Conservation (phyloP, 2,329 filamentous ascomycete species). For the Ramichloridium luteum region DNA sequence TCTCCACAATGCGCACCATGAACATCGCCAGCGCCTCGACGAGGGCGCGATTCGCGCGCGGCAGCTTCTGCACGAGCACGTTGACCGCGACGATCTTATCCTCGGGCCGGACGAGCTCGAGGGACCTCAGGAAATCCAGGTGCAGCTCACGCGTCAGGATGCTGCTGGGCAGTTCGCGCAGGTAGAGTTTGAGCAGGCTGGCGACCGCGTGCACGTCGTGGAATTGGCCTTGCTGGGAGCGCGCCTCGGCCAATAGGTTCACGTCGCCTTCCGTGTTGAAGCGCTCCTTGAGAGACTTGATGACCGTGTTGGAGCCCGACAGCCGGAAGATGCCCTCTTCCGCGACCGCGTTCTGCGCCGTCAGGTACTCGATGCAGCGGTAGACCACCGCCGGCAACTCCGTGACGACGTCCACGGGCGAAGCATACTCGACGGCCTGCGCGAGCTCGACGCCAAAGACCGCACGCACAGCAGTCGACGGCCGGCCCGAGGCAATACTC, state of each 20-base stretch:
- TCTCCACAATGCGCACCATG: constrained; percentile 83
- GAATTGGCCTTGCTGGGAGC: no score
- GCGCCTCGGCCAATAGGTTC: constrained; percentile 63
- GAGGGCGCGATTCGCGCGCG: constrained; percentile 66
- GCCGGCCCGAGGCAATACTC: constrained; percentile 15
- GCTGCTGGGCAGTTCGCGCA: constrained; percentile 81
- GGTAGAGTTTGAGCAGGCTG: constrained; percentile 83
- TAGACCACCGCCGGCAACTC: constrained; percentile 87
- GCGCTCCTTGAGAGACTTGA: constrained; percentile 78
- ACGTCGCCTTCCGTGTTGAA: constrained; percentile 92
- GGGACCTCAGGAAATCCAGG: constrained; percentile 61
- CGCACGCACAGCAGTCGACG: constrained; percentile 23
- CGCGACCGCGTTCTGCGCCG: constrained; percentile 62
- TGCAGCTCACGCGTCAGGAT: constrained; percentile 87
- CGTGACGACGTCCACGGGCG: constrained; percentile 58
- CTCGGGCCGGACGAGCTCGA: constrained; percentile 58
- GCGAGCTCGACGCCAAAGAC: constrained; percentile 77
- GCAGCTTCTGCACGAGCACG: constrained; percentile 66
- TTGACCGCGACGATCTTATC: constrained; percentile 70
- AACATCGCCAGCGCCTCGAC: constrained; percentile 78
- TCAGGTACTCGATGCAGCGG: constrained; percentile 86
- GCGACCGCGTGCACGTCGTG: constrained; percentile 95
- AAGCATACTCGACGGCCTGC: constrained; percentile 74
- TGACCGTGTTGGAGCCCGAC: constrained; percentile 91
- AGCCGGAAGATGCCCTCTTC: constrained; percentile 96